Percentiles rank a stretch among this genome's conserved stretches.
Conservation (phyloP, 257 asterid genomes). For the Scutellaria minor region DNA sequence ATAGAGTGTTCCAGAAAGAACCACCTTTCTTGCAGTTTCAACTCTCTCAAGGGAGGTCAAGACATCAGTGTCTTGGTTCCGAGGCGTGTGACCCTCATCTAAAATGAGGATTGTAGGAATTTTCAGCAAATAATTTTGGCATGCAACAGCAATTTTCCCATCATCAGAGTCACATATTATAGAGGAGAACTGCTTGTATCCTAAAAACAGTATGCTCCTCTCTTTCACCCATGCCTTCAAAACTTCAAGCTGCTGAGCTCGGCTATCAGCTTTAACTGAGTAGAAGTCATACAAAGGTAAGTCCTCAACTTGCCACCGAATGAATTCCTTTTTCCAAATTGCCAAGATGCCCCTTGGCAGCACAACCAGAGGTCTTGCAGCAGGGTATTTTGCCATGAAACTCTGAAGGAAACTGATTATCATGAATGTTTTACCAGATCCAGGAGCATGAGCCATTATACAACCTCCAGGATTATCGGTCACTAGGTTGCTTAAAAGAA, state of each 20-base stretch:
- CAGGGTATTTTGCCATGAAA: slow-evolving; percentile 91
- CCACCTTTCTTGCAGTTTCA: slow-evolving; percentile 84
- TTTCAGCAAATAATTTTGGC: slow-evolving; percentile 69
- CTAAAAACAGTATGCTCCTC: slow-evolving; percentile 80
- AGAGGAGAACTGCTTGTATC: slow-evolving; percentile 87
- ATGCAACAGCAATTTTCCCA: slow-evolving; percentile 54
- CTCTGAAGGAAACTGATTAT: slow-evolving; percentile 94
- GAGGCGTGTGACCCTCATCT: slow-evolving; percentile 97
- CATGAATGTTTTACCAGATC: slow-evolving; percentile 98
- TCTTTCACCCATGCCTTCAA: slow-evolving; percentile 71
- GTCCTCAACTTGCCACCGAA: slow-evolving; percentile 91
- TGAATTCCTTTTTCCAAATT: slow-evolving; percentile 85
- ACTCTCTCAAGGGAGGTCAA: slow-evolving; percentile 90
- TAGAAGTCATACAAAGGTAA: slow-evolving; percentile 80
- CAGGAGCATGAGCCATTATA: slow-evolving; percentile 98
- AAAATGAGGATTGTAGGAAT: slow-evolving; percentile 79
- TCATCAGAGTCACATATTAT: slow-evolving; percentile 69
- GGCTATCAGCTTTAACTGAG: slow-evolving; percentile 88
- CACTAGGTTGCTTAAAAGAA: slow-evolving; percentile 83
- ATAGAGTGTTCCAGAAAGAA: slow-evolving; percentile 92
- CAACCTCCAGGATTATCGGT: slow-evolving; percentile 95
- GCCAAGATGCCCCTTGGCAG: slow-evolving; percentile 90
- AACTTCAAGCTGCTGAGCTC: slow-evolving; percentile 86
- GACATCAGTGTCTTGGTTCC: slow-evolving; percentile 91
- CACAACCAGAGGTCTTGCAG: slow-evolving; percentile 91